Percentiles rank a stretch among this genome's conserved stretches.
Evolutionary conservation across 2,329 filamentous ascomycete species (phyloP).

Genomic region (Coniosporium tulheliwenetii): DNA sequence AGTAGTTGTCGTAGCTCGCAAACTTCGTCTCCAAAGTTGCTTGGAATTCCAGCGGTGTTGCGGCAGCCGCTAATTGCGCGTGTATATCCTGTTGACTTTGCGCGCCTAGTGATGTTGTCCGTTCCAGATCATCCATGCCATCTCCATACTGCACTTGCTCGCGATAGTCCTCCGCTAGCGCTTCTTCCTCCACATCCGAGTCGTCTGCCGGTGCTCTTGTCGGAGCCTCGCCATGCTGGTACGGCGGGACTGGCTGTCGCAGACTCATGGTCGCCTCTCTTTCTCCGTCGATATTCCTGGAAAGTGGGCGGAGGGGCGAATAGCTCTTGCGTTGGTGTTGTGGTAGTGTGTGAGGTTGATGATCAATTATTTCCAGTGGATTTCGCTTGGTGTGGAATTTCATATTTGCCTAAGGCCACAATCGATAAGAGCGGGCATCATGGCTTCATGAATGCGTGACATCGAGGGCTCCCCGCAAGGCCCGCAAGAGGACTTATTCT

Average conservation of each 20-base stretch:
- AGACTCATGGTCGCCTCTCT: conserved; percentile 15
- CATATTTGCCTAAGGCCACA: too few species aligned
- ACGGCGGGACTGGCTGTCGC: conserved; percentile 18
- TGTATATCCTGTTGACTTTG: conserved; percentile 83
- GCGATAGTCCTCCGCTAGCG: conserved; percentile 85
- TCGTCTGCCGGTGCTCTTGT: conserved; percentile 37
- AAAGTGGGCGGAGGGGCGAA: too few species aligned
- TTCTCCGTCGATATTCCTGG: too few species aligned
- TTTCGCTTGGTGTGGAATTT: too few species aligned
- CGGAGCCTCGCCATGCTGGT: conserved; percentile 24
- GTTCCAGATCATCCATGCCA: conserved; percentile 67
- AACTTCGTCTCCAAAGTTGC: conserved; percentile 94
- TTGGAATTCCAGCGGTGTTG: conserved; percentile 90
- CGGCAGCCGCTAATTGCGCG: conserved; percentile 76
- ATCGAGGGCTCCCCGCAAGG: too few species aligned
- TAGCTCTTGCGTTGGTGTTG: too few species aligned
- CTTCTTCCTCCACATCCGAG: conserved; percentile 92
- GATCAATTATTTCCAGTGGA: too few species aligned
- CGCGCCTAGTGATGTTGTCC: conserved; percentile 43
- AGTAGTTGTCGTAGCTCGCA: conserved; percentile 98
- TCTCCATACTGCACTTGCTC: conserved; percentile 94
- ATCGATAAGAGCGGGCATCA: too few species aligned
- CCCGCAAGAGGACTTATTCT: too few species aligned
- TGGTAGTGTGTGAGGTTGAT: too few species aligned
- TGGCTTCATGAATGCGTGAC: too few species aligned